Percentiles rank a stretch among this genome's conserved stretches.
Evolutionary conservation across 2,329 filamentous ascomycete species (phyloP).

Genomic region (Macrophomina tecta): DNA sequence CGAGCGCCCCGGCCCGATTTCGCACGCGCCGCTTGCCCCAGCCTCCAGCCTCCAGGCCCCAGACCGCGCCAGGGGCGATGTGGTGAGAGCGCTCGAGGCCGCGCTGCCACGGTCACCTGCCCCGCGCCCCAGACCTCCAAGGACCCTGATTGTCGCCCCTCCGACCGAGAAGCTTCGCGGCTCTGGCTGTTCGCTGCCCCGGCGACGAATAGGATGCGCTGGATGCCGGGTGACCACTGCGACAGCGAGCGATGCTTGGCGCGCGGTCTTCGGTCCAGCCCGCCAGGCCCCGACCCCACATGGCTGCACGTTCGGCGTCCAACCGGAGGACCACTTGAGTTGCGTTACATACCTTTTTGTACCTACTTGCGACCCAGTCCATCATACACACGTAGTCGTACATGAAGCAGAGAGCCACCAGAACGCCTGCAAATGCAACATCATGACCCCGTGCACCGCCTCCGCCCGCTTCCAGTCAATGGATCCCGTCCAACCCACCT

Average conservation of each 20-base stretch:
- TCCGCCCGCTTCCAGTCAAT: neutral
- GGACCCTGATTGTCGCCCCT: constrained; percentile 1
- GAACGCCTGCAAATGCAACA: constrained; percentile 23
- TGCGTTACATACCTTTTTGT: constrained; percentile 12
- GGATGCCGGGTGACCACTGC: constrained; percentile 3
- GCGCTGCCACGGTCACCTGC: neutral
- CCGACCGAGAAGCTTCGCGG: neutral
- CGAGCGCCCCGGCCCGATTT: constrained; percentile 18
- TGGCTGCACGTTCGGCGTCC: constrained; percentile 2
- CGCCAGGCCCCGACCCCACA: constrained; percentile 18
- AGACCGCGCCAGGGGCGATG: constrained; percentile 8
- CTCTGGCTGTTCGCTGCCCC: neutral
- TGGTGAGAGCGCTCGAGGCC: neutral
- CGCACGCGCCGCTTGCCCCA: neutral
- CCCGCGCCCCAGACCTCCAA: constrained; percentile 7
- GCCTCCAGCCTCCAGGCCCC: neutral
- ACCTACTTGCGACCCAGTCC: constrained; percentile 1
- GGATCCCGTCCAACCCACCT: constrained; percentile 1
- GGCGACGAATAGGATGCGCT: constrained; percentile 12
- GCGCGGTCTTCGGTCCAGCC: constrained; percentile 8
- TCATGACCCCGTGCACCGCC: neutral
- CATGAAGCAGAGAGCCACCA: constrained; percentile 20
- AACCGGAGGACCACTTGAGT: neutral
- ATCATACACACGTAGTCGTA: constrained; percentile 18
- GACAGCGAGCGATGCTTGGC: constrained; percentile 6